phyloP scores from a whole-genome alignment of 2,329 filamentous ascomycete species.

The Paecilomyces variotii region DNA sequence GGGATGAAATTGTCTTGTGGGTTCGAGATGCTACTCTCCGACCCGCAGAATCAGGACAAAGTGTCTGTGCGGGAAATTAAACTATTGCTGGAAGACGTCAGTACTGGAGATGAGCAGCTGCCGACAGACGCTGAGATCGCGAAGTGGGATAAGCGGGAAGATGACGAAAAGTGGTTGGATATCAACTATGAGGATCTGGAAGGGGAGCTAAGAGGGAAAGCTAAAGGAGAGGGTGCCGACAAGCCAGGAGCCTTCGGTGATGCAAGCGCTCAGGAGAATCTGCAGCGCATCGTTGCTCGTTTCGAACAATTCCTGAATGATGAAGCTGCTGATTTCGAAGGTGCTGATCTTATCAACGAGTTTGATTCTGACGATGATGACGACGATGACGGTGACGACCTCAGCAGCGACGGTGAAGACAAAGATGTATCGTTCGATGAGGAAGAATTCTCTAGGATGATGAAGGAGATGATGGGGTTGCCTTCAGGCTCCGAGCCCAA shows the following conservation, averaged over 20 bases:
- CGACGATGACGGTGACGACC: constrained; percentile 46
- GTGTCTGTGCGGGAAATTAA: constrained; percentile 65
- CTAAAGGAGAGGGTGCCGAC: constrained; percentile 9
- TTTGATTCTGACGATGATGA: constrained; percentile 44
- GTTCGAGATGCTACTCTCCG: constrained; percentile 75
- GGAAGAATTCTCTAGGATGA: constrained; percentile 74
- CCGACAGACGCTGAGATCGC: constrained; percentile 67
- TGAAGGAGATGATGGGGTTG: constrained; percentile 84
- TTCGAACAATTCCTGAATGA: constrained; percentile 90
- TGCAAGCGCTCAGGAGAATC: constrained; percentile 43
- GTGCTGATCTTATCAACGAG: constrained; percentile 59
- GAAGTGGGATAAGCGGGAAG: constrained; percentile 62
- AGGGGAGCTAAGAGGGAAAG: constrained; percentile 57
- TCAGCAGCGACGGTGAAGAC: constrained; percentile 59
- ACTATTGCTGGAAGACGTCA: constrained; percentile 66
- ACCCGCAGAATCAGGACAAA: constrained; percentile 60
- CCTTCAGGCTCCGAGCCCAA: constrained; percentile 32
- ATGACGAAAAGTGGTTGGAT: constrained; percentile 85
- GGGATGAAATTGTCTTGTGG: constrained; percentile 89
- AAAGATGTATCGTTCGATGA: constrained; percentile 76
- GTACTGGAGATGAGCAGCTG: constrained; percentile 61
- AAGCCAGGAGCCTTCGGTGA: constrained; percentile 36
- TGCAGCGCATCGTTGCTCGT: constrained; percentile 86
- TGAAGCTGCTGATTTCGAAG: constrained; percentile 70
- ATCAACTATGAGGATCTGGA: constrained; percentile 89